Base-by-base conservation (phyloP, 495 filamentous ascomycete species). In the Penicillium alfredii region DNA sequence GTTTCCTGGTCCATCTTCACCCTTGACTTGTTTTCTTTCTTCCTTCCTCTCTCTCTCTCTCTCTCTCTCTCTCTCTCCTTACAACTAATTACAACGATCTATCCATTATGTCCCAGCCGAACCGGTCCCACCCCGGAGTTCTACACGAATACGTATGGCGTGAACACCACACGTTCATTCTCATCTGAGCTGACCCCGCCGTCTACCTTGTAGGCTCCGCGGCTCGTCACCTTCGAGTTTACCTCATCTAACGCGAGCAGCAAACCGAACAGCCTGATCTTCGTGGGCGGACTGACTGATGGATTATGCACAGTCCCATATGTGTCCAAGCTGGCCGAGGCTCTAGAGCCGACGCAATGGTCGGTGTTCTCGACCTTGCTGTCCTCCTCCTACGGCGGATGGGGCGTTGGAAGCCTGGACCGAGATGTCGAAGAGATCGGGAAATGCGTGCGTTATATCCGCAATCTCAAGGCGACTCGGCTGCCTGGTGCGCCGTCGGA, bases 261-360 rank as follows among this genome's bases (percentile, higher is more conserved):
- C 30, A 68, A 63, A 30, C 52, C 64, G 35, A 80, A 94, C 66
- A 79, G 78, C 14, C 65, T 96, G 16, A 63, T 98, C 47, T 94
- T 92, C 63, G 71, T 95, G 34, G 82, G 80, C 43, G 90, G 92
- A 13, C 75, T 98, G 27, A 81, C 77, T 30, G 88, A 94, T 64
- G 85, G 84, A 12, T 72, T 88, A 28, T 70, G 77, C 39, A 85
- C 82, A 0, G 73, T 82, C 22, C 66, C 72, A 6, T 88, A 83
- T 53, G 66, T 79, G 2, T 41, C 68, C 5, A 47, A 52, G 1
- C 53, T 89, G 14, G 73, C 78, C 10, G 27, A 56, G 4, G 51
- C 59, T n/a, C 69, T 89, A 0, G 77, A 80, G 13, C 63, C 76
- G 23, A 67, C 69, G 10, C 45, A 58, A 14, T 89, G 82, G 67